A percentile compares a stretch with the other conserved stretches of the same genome.
These are phyloP conservation scores for Trichoderma citrinoviride DNA, from an alignment of 2,329 filamentous ascomycete genomes.

Conservation along the genomic window DNA sequence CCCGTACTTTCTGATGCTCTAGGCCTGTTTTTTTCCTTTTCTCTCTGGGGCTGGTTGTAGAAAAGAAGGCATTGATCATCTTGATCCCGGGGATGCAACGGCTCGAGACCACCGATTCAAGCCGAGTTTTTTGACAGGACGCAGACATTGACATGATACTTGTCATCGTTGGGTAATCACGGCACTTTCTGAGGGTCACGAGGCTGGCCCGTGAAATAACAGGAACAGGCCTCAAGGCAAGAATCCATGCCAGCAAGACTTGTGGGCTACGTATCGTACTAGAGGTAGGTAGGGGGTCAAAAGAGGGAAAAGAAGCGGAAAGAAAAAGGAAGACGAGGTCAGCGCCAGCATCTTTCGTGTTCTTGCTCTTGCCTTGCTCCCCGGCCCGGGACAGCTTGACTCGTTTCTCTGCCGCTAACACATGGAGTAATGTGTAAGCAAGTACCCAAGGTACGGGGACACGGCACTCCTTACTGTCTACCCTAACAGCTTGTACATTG, in stretches of 20 bases:
- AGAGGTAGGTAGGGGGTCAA: background rate
- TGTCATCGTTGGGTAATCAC: slow-evolving; percentile 3
- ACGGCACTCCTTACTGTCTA: too few relatives aligned
- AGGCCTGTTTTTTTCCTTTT: background rate
- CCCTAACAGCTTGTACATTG: too few relatives aligned
- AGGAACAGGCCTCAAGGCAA: background rate
- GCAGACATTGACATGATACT: background rate
- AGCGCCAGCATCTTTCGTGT: too few relatives aligned
- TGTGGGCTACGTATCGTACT: too few relatives aligned
- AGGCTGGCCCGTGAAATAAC: slow-evolving; percentile 10
- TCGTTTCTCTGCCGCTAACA: background rate
- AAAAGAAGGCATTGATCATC: too few relatives aligned
- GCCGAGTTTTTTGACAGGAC: background rate
- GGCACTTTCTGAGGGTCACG: slow-evolving; percentile 3
- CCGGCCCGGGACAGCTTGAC: slow-evolving; percentile 6
- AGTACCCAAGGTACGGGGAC: background rate
- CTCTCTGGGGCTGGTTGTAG: background rate
- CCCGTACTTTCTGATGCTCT: background rate
- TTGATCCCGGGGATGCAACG: too few relatives aligned
- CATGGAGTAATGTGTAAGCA: too few relatives aligned
- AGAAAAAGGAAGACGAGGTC: background rate
- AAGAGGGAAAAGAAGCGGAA: background rate
- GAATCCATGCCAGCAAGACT: slow-evolving; percentile 1
- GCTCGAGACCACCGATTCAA: background rate
- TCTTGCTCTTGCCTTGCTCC: background rate